These are phyloP conservation scores for Nitzschia inconspicua DNA, from an alignment of 108 stramenopile genomes.

Conservation along the genomic window DNA sequence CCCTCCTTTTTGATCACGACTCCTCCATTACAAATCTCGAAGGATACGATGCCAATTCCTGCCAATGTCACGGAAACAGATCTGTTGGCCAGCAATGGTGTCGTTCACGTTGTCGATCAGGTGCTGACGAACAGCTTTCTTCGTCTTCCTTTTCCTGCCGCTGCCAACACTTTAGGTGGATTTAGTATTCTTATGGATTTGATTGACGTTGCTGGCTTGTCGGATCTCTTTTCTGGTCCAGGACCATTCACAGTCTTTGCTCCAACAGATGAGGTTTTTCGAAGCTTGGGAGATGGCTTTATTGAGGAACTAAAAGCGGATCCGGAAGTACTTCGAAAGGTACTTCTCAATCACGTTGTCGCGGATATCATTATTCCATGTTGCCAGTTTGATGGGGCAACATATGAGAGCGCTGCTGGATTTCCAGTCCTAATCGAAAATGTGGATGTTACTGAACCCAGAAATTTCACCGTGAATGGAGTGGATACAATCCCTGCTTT, in stretches of 20 bases:
- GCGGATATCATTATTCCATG: neutral
- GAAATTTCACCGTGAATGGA: neutral
- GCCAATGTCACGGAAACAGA: conserved; percentile 17
- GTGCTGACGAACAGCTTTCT: conserved; percentile 21
- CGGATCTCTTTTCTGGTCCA: conserved; percentile 15
- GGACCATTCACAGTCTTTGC: conserved; percentile 23
- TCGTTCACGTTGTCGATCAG: conserved; percentile 41
- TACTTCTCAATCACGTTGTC: conserved; percentile 9
- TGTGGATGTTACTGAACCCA: neutral
- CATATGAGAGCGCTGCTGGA: neutral
- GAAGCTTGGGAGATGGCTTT: neutral
- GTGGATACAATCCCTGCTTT: neutral
- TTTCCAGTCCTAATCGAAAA: neutral
- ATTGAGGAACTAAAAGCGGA: conserved; percentile 3
- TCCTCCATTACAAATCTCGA: neutral
- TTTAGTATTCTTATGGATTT: conserved; percentile 33
- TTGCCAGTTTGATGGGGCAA: neutral
- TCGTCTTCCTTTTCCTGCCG: neutral
- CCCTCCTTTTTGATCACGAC: neutral
- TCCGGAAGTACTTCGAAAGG: neutral
- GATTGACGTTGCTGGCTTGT: conserved; percentile 28
- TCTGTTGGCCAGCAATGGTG: conserved; percentile 37
- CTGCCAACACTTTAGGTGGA: conserved; percentile 1
- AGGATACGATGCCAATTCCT: neutral
- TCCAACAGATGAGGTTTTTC: conserved; percentile 23